Percentiles rank a stretch among this genome's conserved stretches.
Evolutionary conservation across 495 filamentous ascomycete species (phyloP).

Genomic region (Xylaria intraflava): DNA sequence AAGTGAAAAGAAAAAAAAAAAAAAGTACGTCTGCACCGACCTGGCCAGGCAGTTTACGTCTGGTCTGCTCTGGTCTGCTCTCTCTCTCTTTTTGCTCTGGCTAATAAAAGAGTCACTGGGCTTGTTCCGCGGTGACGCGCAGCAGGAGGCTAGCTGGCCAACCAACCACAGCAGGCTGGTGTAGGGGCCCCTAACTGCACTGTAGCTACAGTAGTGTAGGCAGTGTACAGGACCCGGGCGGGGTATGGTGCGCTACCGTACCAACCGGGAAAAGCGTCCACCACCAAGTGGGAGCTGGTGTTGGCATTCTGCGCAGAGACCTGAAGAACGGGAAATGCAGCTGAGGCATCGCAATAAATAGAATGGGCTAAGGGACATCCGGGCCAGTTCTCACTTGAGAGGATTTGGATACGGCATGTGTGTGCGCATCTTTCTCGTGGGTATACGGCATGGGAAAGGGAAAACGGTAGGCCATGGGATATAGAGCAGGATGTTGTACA

Average conservation of each 20-base stretch:
- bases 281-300: neutral
- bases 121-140: slow-evolving; percentile 6
- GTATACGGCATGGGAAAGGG: too few species aligned
- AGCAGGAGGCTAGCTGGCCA: neutral
- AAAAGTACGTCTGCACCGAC: too few species aligned
- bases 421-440: neutral
- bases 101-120: slow-evolving; percentile 1
- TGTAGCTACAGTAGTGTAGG: too few species aligned
- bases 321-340: neutral
- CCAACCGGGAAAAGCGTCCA: neutral
- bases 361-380: neutral
- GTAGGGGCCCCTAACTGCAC: too few species aligned
- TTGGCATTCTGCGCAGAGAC: neutral
- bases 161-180: slow-evolving; percentile 2
- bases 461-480: too few species aligned
- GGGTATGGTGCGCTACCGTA: neutral
- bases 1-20: too few species aligned
- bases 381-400: too few species aligned
- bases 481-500: neutral
- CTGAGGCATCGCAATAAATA: neutral
- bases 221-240: too few species aligned
- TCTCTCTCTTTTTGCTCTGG: too few species aligned
- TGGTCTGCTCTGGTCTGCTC: too few species aligned
- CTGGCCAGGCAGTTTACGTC: too few species aligned
- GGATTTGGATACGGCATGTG: neutral